Evolutionary conservation across 495 filamentous ascomycete genomes (phyloP).

Genomic region (Aspergillus panamensis): DNA sequence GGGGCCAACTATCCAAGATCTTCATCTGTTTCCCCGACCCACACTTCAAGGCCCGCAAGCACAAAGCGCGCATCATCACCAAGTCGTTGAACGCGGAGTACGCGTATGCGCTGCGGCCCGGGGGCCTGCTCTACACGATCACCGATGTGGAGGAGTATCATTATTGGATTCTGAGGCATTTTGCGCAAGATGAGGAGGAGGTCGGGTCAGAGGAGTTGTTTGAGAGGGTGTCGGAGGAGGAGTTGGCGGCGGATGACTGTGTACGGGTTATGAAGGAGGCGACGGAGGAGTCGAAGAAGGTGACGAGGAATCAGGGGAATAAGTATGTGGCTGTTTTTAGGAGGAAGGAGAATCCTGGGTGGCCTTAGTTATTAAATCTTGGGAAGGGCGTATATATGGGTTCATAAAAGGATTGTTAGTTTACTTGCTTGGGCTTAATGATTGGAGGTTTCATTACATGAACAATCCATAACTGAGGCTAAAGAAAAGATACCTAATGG

Average conservation of each 20-base stretch:
- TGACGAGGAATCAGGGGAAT: constrained; percentile 78
- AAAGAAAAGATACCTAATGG: neutral
- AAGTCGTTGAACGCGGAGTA: constrained; percentile 86
- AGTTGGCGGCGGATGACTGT: constrained; percentile 69
- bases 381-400: too few species aligned
- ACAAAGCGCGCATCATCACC: constrained; percentile 93
- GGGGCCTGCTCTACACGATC: constrained; percentile 88
- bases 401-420: neutral
- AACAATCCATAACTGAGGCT: neutral
- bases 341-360: constrained; percentile 74
- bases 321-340: constrained; percentile 87
- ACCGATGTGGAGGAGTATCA: constrained; percentile 95
- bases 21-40: constrained; percentile 99
- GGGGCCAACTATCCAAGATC: constrained; percentile 71
- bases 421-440: neutral
- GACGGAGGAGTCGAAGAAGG: constrained; percentile 98
- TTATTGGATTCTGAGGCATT: constrained; percentile 85
- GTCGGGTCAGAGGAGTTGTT: constrained; percentile 51
- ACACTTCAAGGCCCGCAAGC: constrained; percentile 96
- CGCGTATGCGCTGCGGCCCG: constrained; percentile 78
- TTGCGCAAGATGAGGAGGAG: constrained; percentile 43
- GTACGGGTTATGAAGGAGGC: constrained; percentile 76
- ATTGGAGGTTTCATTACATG: neutral
- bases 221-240: constrained; percentile 54
- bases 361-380: constrained; percentile 36